Conservation (phyloP, 441 rosid genomes). For the Gossypium aridum region DNA sequence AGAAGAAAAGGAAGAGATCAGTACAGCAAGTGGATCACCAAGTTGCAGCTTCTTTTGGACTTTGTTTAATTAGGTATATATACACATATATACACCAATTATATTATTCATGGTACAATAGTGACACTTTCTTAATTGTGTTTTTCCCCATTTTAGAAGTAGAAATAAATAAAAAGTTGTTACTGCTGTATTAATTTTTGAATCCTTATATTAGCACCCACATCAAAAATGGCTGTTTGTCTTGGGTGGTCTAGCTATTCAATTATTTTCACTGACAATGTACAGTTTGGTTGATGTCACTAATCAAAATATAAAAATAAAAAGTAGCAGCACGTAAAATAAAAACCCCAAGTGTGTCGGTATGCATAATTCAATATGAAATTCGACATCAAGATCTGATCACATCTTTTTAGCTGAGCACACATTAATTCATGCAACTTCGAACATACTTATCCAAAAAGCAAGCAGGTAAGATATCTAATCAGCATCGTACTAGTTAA, state of each 20-base stretch:
- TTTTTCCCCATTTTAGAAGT: neutral
- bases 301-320: too few species aligned
- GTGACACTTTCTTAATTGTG: conserved; percentile 9
- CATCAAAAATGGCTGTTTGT: too few species aligned
- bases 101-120: conserved; percentile 14
- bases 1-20: neutral
- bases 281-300: too few species aligned
- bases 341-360: neutral
- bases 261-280: too few species aligned
- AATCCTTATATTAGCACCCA: neutral
- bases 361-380: neutral
- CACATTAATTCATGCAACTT: neutral
- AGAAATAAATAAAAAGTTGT: neutral
- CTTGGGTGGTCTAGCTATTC: too few species aligned
- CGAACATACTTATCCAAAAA: neutral
- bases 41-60: conserved; percentile 42
- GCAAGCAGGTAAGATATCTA: neutral
- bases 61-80: conserved; percentile 13
- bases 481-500: neutral
- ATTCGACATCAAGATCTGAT: neutral
- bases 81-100: conserved; percentile 12
- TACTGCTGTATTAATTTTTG: neutral
- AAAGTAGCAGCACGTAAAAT: too few species aligned
- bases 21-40: conserved; percentile 41
- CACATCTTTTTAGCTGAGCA: neutral